Base-by-base conservation (phyloP, 2,329 filamentous ascomycete species). In the Ceratocystis colombiana region DNA sequence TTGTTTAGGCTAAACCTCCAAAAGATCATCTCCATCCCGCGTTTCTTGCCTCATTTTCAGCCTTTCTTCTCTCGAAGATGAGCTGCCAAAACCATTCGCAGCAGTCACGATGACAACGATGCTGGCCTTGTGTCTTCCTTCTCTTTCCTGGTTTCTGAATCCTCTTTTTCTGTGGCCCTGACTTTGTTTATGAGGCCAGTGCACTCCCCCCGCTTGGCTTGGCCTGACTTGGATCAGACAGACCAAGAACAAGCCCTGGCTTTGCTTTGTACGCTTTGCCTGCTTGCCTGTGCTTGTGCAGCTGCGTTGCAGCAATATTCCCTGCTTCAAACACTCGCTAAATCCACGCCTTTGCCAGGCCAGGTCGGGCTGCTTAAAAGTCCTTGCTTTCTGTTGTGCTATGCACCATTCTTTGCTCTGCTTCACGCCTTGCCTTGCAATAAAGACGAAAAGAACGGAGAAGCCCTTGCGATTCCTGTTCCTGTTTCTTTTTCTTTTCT, bases 281-380 rank as follows among this genome's bases (percentile, higher is more conserved):
- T 57, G 33, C 33, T 37, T 37, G 33, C 33, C 33, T 57, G 46
- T 50, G 46, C 46, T 37, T 50, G 53, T 57, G 53, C 53, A 57
- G 53, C 53, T 28, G 53, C 53, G 30, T 57, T 57, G 53, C 53
- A 57, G 53, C 53, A 57, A 28, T 28, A 57, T 57, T 57, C 53
- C 53, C 61, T 30, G 45, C 61, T 48, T 62, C 41, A 62, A 62
- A 62, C 61, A 62, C 45, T 46, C 61, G 61, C 61, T 62, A 62
- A 28, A 48, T 30, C 41, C 61, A 62, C 61, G 33, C 61, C 61
- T 62, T 44, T 62, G 41, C 59, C 33, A 37, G 33, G 33, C 33
- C 10, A 37, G 8, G 33, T 37, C 33, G 33, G 33, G 33, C 33
- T 37, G 33, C 33, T 37, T 37, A 12, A 37, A 37, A 37, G 33